A percentile compares a stretch with the other conserved stretches of the same genome.
Evolutionary conservation across 2,329 filamentous ascomycete genomes (phyloP).

Genomic region (Trichoderma pleuroti): DNA sequence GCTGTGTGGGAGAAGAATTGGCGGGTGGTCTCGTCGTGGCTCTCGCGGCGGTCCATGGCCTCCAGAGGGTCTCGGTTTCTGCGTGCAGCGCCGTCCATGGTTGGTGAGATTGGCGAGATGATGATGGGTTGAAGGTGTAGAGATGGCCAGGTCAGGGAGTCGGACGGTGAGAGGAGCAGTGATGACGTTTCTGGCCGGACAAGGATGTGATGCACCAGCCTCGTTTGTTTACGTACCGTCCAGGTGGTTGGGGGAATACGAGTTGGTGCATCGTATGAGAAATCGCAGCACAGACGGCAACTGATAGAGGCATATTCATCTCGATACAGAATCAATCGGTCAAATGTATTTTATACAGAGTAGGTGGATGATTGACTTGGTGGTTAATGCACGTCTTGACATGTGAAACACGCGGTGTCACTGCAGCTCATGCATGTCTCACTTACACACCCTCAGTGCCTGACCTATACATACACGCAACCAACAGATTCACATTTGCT

Average conservation of each 20-base stretch:
- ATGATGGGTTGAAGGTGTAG: background rate
- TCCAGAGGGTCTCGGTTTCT: background rate
- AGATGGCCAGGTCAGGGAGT: background rate
- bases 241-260: background rate
- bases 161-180: background rate
- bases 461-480: background rate
- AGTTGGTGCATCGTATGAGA: background rate
- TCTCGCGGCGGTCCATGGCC: background rate
- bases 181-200: background rate
- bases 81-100: background rate
- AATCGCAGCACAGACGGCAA: background rate
- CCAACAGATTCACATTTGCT: background rate
- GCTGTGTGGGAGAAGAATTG: conserved; percentile 39
- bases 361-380: background rate
- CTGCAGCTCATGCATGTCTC: background rate
- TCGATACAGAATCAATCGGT: background rate
- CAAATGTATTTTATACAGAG: background rate
- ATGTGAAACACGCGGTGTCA: background rate
- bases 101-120: background rate
- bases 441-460: background rate
- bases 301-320: background rate
- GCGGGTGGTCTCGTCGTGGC: conserved; percentile 12
- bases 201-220: background rate
- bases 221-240: background rate
- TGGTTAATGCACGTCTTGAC: background rate